Base-by-base conservation (phyloP, 2,329 filamentous ascomycete species). In the Podosphaera xanthii region DNA sequence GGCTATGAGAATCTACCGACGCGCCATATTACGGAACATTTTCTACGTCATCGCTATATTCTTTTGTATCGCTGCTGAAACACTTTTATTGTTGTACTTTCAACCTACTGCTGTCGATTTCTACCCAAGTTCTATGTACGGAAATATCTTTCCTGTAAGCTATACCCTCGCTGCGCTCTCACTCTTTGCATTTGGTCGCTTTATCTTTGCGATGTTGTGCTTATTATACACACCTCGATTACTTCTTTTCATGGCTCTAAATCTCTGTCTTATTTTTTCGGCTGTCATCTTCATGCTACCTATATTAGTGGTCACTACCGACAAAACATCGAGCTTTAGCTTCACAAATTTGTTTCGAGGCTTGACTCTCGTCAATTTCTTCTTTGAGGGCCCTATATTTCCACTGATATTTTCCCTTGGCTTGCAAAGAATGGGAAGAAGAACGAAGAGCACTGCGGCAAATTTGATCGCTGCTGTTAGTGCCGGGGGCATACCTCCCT, bases 331-430 rank as follows among this genome's bases (percentile, higher is more conserved):
- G n/a, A 56, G 7, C 36, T 22, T 14, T 9, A 40, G 7, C 8
- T 42, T n/a, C n/a, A 56, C 34, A 40, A 56, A 9, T 3, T 2
- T 42, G 14, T 22, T 56, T 14, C 34, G 14, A 80, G 62, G 72
- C 75, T 5, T 81, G 87, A 75, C 76, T 88, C 46, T 85, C 80
- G 69, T 87, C 6, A 80, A 82, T 3, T 74, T 89, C 30, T 88
- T 88, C 73, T 90, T 88, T 70, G 86, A 87, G 71, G 83, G 79
- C 8, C 84, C 87, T 67, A 84, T 83, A 69, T 90, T 90, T 74
- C 85, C 86, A 0, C 88, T 85, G n/a, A 89, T 90, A 67, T 81
- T 90, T 34, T 84, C 85, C 0, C 74, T 89, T 1, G 83, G 83
- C 9, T 86, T 89, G 74, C 78, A 84, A 36, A 85, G 84, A 2